These are phyloP conservation scores for Planoprotostelium fungivorum DNA, from an alignment of 78 protist genomes.

Conservation along the genomic window DNA sequence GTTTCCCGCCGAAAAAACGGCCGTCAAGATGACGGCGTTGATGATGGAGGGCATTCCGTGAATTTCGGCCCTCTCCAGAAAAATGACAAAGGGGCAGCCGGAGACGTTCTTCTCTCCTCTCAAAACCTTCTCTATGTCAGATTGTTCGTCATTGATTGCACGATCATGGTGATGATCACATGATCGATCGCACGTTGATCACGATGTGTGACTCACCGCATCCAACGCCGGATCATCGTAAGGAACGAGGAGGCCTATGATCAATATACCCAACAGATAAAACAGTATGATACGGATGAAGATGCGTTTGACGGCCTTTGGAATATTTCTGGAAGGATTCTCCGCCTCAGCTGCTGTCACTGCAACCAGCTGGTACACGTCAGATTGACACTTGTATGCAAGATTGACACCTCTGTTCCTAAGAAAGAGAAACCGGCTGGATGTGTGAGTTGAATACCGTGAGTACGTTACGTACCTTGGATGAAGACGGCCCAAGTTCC, in stretches of 20 bases:
- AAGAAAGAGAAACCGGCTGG: conserved; percentile 3
- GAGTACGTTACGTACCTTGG: no score
- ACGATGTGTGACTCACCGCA: no score
- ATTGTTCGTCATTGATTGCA: no score
- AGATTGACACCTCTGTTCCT: no score
- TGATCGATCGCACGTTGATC: no score
- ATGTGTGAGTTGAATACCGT: no score
- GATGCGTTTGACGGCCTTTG: background rate
- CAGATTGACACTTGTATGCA: no score
- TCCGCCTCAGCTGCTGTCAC: background rate
- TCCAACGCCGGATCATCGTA: background rate
- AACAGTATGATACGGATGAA: background rate
- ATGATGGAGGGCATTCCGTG: background rate
- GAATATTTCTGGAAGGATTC: background rate
- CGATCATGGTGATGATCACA: no score
- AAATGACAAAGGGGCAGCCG: background rate
- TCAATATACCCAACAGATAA: background rate
- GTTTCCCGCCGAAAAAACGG: conserved; percentile 1
- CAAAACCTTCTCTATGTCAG: no score
- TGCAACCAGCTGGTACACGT: background rate
- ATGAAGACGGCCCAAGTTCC: background rate
- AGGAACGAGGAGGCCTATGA: background rate
- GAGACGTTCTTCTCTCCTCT: background rate
- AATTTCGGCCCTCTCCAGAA: background rate
- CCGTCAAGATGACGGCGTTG: background rate